These are phyloP conservation scores for Aspergillus sparsus DNA, from an alignment of 495 filamentous ascomycete species.

Conservation along the genomic window DNA sequence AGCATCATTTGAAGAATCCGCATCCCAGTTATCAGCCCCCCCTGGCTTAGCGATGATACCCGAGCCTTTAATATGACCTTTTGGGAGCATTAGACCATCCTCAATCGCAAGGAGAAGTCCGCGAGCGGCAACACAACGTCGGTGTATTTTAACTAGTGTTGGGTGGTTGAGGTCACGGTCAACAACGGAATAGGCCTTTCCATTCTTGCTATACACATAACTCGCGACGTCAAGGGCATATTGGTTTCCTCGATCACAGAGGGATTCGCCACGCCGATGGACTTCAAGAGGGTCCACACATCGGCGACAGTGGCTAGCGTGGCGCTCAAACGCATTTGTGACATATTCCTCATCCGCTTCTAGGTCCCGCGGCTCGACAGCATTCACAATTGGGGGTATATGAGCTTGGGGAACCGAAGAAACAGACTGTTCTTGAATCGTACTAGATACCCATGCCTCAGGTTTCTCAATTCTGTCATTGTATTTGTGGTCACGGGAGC, in stretches of 20 bases:
- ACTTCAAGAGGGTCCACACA: conserved; percentile 45
- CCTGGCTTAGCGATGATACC: conserved; percentile 6
- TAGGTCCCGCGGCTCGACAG: no score
- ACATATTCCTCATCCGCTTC: conserved; percentile 46
- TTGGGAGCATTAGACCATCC: conserved; percentile 43
- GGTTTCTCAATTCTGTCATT: no score
- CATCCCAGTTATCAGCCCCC: no score
- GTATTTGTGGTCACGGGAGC: no score
- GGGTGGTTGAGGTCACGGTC: conserved; percentile 46
- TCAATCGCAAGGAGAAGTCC: conserved; percentile 51
- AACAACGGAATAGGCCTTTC: conserved; percentile 49
- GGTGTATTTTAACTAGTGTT: conserved; percentile 52
- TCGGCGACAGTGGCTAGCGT: conserved; percentile 43
- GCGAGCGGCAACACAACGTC: conserved; percentile 38
- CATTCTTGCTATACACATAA: conserved; percentile 52
- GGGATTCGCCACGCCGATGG: conserved; percentile 33
- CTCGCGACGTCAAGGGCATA: conserved; percentile 48
- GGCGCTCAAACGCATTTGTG: conserved; percentile 39
- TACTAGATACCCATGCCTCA: no score
- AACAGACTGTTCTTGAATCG: no score
- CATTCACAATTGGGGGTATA: no score
- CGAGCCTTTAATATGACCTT: conserved; percentile 10
- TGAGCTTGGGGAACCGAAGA: no score
- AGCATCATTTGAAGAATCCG: conserved; percentile 14
- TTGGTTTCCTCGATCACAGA: conserved; percentile 52